phyloP scores from a whole-genome alignment of 2,329 filamentous ascomycete species.

The Scedosporium dehoogii region DNA sequence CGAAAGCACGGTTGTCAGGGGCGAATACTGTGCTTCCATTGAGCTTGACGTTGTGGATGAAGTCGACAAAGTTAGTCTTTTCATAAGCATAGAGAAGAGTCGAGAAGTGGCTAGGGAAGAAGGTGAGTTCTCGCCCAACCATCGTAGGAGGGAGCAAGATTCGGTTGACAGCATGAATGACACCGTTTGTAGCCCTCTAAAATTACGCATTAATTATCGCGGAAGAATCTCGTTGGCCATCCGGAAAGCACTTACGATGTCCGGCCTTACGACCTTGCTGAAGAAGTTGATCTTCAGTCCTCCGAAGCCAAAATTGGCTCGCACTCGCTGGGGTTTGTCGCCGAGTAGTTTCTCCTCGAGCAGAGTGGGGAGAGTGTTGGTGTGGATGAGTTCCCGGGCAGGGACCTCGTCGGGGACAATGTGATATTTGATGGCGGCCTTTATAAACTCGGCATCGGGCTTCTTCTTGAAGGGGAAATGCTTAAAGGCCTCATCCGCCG shows the following conservation, averaged over 20 bases:
- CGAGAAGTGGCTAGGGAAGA: slow-evolving; percentile 68
- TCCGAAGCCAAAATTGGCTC: slow-evolving; percentile 50
- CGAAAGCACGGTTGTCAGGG: slow-evolving; percentile 72
- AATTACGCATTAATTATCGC: neutral
- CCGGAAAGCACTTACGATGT: slow-evolving; percentile 37
- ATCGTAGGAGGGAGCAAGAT: slow-evolving; percentile 68
- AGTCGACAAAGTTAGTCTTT: slow-evolving; percentile 61
- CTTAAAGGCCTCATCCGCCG: slow-evolving; percentile 66
- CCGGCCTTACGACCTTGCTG: slow-evolving; percentile 55
- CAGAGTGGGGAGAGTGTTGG: slow-evolving; percentile 66
- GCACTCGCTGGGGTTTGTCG: slow-evolving; percentile 60
- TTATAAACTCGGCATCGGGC: slow-evolving; percentile 59
- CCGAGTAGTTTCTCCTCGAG: slow-evolving; percentile 51
- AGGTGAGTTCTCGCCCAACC: slow-evolving; percentile 40
- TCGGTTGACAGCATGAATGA: slow-evolving; percentile 67
- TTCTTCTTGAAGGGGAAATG: slow-evolving; percentile 45
- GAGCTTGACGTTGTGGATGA: slow-evolving; percentile 41
- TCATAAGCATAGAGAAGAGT: slow-evolving; percentile 65
- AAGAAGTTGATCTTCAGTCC: slow-evolving; percentile 71
- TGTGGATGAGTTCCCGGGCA: slow-evolving; percentile 52
- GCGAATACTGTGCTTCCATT: slow-evolving; percentile 70
- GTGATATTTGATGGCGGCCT: slow-evolving; percentile 66
- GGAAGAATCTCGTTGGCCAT: neutral
- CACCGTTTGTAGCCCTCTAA: slow-evolving; percentile 64
- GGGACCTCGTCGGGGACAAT: slow-evolving; percentile 59